phyloP scores from a whole-genome alignment of 1,284 basidiomycete species.

The Irpex lacteus region DNA sequence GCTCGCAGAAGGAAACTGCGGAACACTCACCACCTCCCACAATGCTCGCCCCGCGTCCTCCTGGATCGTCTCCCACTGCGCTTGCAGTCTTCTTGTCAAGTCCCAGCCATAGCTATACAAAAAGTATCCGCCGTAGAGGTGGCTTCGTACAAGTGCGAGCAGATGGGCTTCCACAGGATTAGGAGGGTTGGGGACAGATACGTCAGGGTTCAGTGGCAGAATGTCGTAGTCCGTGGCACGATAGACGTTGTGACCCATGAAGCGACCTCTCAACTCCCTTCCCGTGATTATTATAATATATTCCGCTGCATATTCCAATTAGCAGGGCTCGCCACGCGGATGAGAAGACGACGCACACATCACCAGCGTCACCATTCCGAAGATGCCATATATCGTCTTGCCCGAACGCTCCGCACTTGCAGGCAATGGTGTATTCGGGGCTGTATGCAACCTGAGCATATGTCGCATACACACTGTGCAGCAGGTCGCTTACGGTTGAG shows the following conservation, averaged over 20 bases:
- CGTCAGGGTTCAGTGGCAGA: conserved; percentile 75
- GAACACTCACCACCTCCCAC: conserved; percentile 64
- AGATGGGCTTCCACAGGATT: conserved; percentile 90
- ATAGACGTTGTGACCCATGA: conserved; percentile 87
- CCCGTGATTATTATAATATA: conserved; percentile 91
- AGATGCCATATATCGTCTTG: conserved; percentile 77
- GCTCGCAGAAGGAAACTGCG: conserved; percentile 6
- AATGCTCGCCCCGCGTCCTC: conserved; percentile 53
- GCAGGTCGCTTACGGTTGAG: conserved; percentile 55
- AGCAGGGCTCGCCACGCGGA: conserved; percentile 1
- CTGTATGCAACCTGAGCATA: conserved; percentile 32
- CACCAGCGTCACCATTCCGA: conserved; percentile 85
- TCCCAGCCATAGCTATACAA: conserved; percentile 94
- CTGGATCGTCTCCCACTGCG: conserved; percentile 64
- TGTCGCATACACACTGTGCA: neutral
- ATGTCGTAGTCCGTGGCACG: conserved; percentile 91
- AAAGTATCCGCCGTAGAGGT: conserved; percentile 79
- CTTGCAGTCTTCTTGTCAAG: conserved; percentile 85
- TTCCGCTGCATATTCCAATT: conserved; percentile 63
- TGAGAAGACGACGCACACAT: conserved; percentile 57
- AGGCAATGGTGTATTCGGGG: conserved; percentile 51
- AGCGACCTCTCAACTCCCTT: conserved; percentile 74
- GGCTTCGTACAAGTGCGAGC: conserved; percentile 82
- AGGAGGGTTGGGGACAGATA: conserved; percentile 63
- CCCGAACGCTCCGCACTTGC: conserved; percentile 52